Conservation (phyloP, 1,284 basidiomycete genomes). For the Cryptococcus wingfieldii region DNA sequence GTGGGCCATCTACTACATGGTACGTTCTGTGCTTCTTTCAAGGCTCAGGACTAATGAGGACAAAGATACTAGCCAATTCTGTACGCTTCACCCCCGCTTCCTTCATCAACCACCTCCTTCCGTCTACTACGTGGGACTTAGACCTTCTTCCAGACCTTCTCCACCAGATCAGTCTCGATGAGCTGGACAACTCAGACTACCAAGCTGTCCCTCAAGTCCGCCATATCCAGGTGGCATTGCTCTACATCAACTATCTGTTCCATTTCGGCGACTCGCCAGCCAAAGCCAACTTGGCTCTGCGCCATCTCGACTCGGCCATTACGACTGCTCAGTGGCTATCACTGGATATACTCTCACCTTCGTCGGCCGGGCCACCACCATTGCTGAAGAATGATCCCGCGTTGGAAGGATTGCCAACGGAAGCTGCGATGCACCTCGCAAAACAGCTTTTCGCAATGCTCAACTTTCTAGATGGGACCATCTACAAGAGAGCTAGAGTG, state of each 20-base stretch:
- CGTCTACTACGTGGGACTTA: not conserved
- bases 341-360: constrained; percentile 6
- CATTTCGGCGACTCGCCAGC: constrained; percentile 19
- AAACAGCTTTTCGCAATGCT: constrained; percentile 15
- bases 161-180: constrained; percentile 12
- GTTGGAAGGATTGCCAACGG: not conserved
- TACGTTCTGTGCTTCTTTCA: constrained; percentile 3
- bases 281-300: constrained; percentile 15
- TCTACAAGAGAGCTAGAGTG: constrained; percentile 9
- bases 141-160: constrained; percentile 2
- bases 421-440: constrained; percentile 9
- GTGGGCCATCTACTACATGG: constrained; percentile 18
- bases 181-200: constrained; percentile 16
- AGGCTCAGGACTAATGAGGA: not conserved
- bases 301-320: constrained; percentile 18
- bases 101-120: not conserved
- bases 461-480: constrained; percentile 18
- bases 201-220: constrained; percentile 16
- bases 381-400: constrained; percentile 4
- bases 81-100: constrained; percentile 4
- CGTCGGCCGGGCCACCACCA: not conserved
- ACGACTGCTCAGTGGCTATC: constrained; percentile 20
- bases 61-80: constrained; percentile 14
- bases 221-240: constrained; percentile 20
- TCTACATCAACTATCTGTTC: constrained; percentile 18